phyloP scores from a whole-genome alignment of 257 asterid genomes.

The Nicotiana undulata region DNA sequence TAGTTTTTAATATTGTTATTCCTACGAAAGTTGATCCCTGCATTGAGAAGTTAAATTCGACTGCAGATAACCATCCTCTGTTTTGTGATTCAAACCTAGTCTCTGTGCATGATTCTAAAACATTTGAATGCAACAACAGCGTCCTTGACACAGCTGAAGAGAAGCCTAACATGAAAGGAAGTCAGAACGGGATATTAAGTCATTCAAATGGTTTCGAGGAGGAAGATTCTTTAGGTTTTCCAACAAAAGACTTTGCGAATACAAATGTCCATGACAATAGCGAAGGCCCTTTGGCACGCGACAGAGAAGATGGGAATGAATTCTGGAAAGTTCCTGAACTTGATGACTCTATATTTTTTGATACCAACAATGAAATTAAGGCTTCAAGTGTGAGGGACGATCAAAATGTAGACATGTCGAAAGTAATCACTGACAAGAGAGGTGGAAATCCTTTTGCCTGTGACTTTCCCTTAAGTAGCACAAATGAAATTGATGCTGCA shows the following conservation, averaged over 20 bases:
- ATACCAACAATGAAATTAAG: slow-evolving; percentile 16
- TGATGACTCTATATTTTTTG: slow-evolving; percentile 18
- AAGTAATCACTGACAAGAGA: slow-evolving; percentile 11
- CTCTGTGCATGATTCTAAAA: slow-evolving; percentile 17
- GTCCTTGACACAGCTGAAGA: slow-evolving; percentile 33
- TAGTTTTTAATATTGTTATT: background rate
- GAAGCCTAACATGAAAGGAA: slow-evolving; percentile 53
- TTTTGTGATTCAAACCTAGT: slow-evolving; percentile 5
- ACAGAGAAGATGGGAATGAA: slow-evolving; percentile 22
- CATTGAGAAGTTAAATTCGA: slow-evolving; percentile 1
- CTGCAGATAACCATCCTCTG: slow-evolving; percentile 1
- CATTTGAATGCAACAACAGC: slow-evolving; percentile 31
- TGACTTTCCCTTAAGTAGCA: slow-evolving; percentile 17
- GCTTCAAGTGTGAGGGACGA: slow-evolving; percentile 20
- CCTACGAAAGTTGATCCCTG: background rate
- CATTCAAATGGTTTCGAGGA: slow-evolving; percentile 31
- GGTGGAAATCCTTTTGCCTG: slow-evolving; percentile 30
- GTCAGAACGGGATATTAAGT: slow-evolving; percentile 25
- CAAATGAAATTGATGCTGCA: slow-evolving; percentile 19
- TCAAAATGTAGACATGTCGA: background rate
- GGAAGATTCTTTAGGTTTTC: slow-evolving; percentile 28
- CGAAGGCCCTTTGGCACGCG: slow-evolving; percentile 13
- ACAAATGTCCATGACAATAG: slow-evolving; percentile 25
- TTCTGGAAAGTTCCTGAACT: slow-evolving; percentile 19
- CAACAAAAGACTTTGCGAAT: slow-evolving; percentile 24